A percentile compares a stretch with the other conserved stretches of the same genome.
These are phyloP conservation scores for Wallacemonas sp. DNA, from an alignment of 208 protist species.

Conservation along the genomic window DNA sequence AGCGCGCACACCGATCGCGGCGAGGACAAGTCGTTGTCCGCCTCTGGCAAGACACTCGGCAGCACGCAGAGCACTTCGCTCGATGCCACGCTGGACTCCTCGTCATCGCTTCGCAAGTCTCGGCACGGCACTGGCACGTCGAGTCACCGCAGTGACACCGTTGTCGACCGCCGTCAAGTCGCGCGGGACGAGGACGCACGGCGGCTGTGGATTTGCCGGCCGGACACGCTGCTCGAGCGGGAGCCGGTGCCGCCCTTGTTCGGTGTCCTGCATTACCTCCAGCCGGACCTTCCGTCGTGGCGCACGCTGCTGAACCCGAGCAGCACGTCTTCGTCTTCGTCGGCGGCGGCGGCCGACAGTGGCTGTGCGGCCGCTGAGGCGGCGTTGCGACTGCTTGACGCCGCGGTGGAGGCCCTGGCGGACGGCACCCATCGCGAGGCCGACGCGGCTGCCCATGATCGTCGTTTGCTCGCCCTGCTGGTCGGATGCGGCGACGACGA, in stretches of 20 bases:
- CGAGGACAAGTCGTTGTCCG: neutral
- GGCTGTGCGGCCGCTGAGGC: neutral
- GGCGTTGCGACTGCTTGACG: conserved; percentile 7
- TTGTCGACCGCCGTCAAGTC: too few relatives aligned
- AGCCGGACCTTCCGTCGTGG: conserved; percentile 25
- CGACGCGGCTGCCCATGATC: conserved; percentile 3
- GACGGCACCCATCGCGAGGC: neutral
- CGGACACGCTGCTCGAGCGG: conserved; percentile 4
- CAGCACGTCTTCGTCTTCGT: neutral
- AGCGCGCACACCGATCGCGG: neutral
- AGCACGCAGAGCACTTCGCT: neutral
- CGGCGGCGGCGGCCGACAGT: neutral
- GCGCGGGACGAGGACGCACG: neutral
- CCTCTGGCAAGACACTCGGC: neutral
- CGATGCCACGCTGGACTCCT: neutral
- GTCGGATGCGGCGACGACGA: neutral
- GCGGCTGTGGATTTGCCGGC: conserved; percentile 8
- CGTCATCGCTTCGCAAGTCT: neutral
- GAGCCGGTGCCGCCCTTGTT: conserved; percentile 22
- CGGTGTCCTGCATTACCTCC: conserved; percentile 19
- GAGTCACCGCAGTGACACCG: too few relatives aligned
- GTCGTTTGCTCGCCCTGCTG: conserved; percentile 8
- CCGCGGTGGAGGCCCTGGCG: neutral
- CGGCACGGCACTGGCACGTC: neutral
- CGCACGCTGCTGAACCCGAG: neutral